Evolutionary conservation across 1,284 basidiomycete species (phyloP), one percentile per base, ranked within the genome.

Genomic region (Ganoderma multipileum): DNA sequence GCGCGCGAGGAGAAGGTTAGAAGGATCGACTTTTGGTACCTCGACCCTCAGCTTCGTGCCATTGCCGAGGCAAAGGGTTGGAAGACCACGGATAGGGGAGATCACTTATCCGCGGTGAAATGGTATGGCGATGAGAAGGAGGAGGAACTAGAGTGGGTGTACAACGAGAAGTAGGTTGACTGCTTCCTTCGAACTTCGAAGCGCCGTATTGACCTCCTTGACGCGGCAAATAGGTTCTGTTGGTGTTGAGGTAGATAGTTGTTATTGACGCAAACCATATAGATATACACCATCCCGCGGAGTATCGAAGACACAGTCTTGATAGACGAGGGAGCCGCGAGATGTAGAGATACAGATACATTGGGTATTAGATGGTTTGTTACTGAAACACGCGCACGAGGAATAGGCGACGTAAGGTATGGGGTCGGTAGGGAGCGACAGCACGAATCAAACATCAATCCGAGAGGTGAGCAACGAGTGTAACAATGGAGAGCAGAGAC

Each of bases 21-120:
- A 55, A 79, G 74, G 61, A 77, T 91, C 30, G 89, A 91, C 72
- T 77, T 85, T 0, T 91, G 90, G 88, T 87, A 87, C 75, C 67
- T 89, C 38, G 77, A 79, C 0, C 69, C 74, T 16, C 72, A 81
- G 26, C 74, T 89, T 39, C 70, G 79, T 59, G 69, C 72, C 1
- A 68, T 78, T 38, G 84, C 82, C 6, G 64, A 72, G 26, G 69
- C 72, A 16, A 70, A 80, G 1, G 85, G 84, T 3, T 86, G 85
- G 3, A 77, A 63, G 62, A 84, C 82, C 1, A 72, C 72, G 28
- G 73, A 78, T 38, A 80, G 88, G 68, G 75, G 79, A 2, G 85
- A 86, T 26, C 86, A 89, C 74, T 71, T 90, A 26, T 82, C 87
- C 26, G 80, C 85, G 0, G 79, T 89, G 63, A 89, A 86, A 70